Conservation (phyloP, 148 eudicot species). For the Chenopodium album region DNA sequence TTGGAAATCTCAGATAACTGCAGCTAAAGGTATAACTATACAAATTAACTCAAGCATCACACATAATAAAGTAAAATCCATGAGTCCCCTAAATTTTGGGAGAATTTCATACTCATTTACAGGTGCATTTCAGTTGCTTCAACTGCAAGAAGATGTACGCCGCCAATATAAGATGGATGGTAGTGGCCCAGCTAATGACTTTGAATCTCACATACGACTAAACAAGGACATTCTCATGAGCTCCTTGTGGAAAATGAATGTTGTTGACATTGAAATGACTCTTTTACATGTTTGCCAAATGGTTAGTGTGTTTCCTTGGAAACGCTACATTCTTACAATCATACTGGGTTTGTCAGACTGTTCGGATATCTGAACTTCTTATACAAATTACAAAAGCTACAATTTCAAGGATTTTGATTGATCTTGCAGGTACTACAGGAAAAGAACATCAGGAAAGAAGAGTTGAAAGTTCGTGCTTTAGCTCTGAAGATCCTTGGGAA, state of each 20-base stretch:
- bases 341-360: neutral
- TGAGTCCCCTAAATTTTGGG: neutral
- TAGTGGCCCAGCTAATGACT: conserved; percentile 54
- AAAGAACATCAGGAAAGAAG: conserved; percentile 69
- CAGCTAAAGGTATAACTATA: conserved; percentile 71
- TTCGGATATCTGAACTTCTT: neutral
- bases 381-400: neutral
- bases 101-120: conserved; percentile 13
- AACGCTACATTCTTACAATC: neutral
- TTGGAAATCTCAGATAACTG: conserved; percentile 90
- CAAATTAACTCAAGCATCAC: neutral
- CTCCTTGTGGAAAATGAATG: conserved; percentile 93
- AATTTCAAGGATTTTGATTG: neutral
- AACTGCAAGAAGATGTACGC: conserved; percentile 78
- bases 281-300: conserved; percentile 87
- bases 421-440: conserved; percentile 75
- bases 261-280: conserved; percentile 94
- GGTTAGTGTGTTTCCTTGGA: conserved; percentile 41
- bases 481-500: conserved; percentile 76
- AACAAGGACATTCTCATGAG: conserved; percentile 82
- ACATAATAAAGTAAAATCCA: neutral
- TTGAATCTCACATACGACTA: conserved; percentile 57
- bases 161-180: conserved; percentile 68
- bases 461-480: conserved; percentile 68
- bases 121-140: conserved; percentile 93